Evolutionary conservation across 495 filamentous ascomycete genomes (phyloP), one percentile per base, ranked within the genome.

Genomic region (Platismatia glauca): DNA sequence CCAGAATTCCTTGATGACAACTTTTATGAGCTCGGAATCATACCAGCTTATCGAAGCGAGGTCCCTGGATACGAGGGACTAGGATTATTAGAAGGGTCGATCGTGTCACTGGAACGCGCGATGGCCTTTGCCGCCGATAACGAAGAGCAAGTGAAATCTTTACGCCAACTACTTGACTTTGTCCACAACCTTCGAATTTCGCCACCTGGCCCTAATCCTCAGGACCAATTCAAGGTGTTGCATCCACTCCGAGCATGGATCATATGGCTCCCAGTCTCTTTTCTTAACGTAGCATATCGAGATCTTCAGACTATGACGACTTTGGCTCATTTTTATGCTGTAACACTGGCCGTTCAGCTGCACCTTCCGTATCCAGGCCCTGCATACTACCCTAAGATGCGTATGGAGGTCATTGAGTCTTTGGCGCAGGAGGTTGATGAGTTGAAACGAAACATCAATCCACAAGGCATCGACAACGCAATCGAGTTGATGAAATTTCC

Each of bases 1-100:
- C 48, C 48, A 5, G 48, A 52, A 52, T 52, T 52, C 15, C 13
- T 31, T 16, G 48, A 27, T 29, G 48, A 52, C 22, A 52, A 52
- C 18, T 52, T 52, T 18, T 31, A 31, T 18, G 48, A 52, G 27
- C 48, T 52, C 13, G 27, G 27, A 52, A 18, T 52, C 15, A 18
- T 52, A 52, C 48, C 48, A 18, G 13, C 48, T 27, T 52, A 52
- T 52, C 48, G 48, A 52, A 52, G 48, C 27, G 48, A 52, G 27
- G 48, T 52, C 27, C 27, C 24, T 16, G 48, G 48, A n/a, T 15
- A 52, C 27, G 48, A 29, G 13, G 48, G 27, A 52, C 27, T 31
- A 29, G 48, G 48, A 31, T 31, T 52, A 31, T 31, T 52, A 2
- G 48, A 52, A 52, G 48, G 48, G 24, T 52, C 48, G 27, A 52